Evolutionary conservation across 768 basidiomycete genomes (phyloP).

Genomic region (Tylopilus sp.): DNA sequence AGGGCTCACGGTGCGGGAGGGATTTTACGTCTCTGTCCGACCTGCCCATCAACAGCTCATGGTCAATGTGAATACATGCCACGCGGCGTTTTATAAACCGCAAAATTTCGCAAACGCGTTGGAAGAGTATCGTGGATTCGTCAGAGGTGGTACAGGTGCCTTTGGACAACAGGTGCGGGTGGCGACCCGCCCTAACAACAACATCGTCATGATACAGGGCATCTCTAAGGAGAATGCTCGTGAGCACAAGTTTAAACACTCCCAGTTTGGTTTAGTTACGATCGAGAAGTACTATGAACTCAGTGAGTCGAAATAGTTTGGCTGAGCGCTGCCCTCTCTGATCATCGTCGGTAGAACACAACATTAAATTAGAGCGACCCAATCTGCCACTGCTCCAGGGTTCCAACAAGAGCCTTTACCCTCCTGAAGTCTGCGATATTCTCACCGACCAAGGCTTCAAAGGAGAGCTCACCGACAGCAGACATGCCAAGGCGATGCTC

Average conservation of each 20-base stretch:
- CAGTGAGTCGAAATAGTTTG: slow-evolving; percentile 29
- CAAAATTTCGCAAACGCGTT: slow-evolving; percentile 42
- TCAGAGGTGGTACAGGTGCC: slow-evolving; percentile 46
- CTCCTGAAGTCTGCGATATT: slow-evolving; percentile 48
- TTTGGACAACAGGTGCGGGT: slow-evolving; percentile 68
- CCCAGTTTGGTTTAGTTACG: slow-evolving; percentile 33
- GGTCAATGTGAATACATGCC: slow-evolving; percentile 53
- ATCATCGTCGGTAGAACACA: slow-evolving; percentile 33
- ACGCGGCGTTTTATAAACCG: slow-evolving; percentile 43
- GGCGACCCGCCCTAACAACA: slow-evolving; percentile 58
- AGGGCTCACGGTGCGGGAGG: slow-evolving; percentile 57
- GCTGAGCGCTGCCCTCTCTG: neutral
- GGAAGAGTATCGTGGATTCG: slow-evolving; percentile 39
- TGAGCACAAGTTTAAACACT: slow-evolving; percentile 39
- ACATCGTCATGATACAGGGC: slow-evolving; percentile 63
- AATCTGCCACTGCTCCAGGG: slow-evolving; percentile 40
- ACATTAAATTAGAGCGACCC: slow-evolving; percentile 34
- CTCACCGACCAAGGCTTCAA: slow-evolving; percentile 37
- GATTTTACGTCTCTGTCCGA: slow-evolving; percentile 40
- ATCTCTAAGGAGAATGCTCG: slow-evolving; percentile 38
- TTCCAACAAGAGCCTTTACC: slow-evolving; percentile 34
- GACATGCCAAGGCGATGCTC: slow-evolving; percentile 48
- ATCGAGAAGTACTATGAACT: slow-evolving; percentile 44
- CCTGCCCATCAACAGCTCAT: slow-evolving; percentile 44
- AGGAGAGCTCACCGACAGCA: slow-evolving; percentile 45